These are phyloP conservation scores for Solanum hybrid DNA, from an alignment of 305 asterid species.

Conservation along the genomic window DNA sequence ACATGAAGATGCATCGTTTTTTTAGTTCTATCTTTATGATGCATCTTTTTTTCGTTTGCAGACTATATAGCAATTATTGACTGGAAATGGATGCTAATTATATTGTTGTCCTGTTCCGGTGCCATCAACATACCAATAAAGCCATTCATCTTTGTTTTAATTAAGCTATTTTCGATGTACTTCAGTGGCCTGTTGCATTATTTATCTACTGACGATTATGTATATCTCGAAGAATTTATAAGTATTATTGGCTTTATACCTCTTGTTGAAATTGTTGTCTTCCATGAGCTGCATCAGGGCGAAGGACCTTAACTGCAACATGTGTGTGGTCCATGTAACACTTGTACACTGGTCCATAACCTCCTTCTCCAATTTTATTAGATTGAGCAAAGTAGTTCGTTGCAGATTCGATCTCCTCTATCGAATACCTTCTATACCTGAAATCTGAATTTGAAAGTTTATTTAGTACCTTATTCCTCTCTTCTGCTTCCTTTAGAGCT, in stretches of 20 bases:
- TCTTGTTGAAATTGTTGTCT: constrained; percentile 45
- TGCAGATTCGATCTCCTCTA: constrained; percentile 42
- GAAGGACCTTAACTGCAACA: constrained; percentile 45
- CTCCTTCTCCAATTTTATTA: constrained; percentile 45
- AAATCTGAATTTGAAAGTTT: constrained; percentile 13
- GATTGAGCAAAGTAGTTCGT: constrained; percentile 27
- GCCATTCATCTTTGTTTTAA: background rate
- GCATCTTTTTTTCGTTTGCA: background rate
- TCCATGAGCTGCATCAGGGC: constrained; percentile 47
- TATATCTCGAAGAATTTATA: background rate
- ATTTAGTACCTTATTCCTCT: constrained; percentile 14
- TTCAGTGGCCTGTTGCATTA: background rate
- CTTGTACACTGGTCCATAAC: constrained; percentile 44
- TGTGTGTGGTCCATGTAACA: constrained; percentile 39
- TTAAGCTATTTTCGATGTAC: background rate
- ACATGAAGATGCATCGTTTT: background rate
- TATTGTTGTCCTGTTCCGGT: background rate
- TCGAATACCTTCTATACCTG: constrained; percentile 33
- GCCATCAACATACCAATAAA: background rate
- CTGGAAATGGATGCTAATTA: background rate
- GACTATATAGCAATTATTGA: background rate
- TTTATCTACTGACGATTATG: background rate
- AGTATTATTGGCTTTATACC: constrained; percentile 15
- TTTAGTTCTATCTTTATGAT: background rate
- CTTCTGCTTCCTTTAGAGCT: constrained; percentile 29